phyloP scores from a whole-genome alignment of 2,329 filamentous ascomycete species.

The Fusarium sp. region DNA sequence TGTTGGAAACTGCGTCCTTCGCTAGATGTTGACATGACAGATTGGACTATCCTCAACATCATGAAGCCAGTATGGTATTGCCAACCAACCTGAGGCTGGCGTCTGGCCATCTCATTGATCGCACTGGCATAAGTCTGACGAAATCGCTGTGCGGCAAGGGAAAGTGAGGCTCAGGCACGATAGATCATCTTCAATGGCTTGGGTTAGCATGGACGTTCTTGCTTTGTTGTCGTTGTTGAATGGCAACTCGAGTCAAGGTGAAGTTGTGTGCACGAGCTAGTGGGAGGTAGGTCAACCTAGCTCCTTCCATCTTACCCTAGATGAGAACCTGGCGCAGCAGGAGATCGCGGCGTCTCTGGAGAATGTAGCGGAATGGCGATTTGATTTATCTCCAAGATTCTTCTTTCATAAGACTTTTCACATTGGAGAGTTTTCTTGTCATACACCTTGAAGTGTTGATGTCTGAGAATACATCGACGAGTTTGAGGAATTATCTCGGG shows the following conservation, averaged over 20 bases:
- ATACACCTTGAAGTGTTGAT: background rate
- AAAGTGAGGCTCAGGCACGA: background rate
- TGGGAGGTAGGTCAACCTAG: background rate
- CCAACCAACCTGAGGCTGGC: background rate
- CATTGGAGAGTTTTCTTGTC: background rate
- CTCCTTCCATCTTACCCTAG: background rate
- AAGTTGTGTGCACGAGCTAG: background rate
- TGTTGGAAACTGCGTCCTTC: background rate
- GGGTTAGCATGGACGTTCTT: background rate
- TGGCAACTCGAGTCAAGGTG: background rate
- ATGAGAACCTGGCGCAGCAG: background rate
- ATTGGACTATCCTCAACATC: background rate
- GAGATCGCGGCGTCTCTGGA: background rate
- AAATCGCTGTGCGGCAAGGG: background rate
- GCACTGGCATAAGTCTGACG: background rate
- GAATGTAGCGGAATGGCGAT: background rate
- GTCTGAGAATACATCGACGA: background rate
- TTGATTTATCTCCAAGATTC: background rate
- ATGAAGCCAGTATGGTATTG: background rate
- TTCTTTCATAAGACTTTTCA: background rate
- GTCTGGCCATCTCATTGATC: background rate
- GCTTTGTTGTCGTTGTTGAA: background rate
- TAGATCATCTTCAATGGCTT: background rate
- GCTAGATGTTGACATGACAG: background rate
- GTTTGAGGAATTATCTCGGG: background rate